Base-by-base conservation (phyloP, 768 basidiomycete genomes). In the Russula compacta region DNA sequence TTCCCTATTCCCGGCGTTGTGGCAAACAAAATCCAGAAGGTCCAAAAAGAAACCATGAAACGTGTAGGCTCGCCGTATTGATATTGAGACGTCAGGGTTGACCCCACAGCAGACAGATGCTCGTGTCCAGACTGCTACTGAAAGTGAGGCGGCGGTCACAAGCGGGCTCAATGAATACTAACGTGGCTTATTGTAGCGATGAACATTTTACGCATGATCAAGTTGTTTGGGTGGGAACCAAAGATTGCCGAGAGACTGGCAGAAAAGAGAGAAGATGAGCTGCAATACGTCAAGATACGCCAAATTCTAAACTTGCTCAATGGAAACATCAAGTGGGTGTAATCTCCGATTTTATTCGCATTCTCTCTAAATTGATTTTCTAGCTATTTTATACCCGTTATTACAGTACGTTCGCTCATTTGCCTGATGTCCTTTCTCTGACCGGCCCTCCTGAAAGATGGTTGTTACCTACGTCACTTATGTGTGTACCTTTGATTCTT, bases 191-290 rank as follows among this genome's bases (percentile, higher is more conserved):
- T 9, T 39, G 4, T 55, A 76, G 75, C 69, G 14, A 66, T 77
- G 59, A 66, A 67, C 21, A 71, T 76, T 59, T 59, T 80, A 6
- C 74, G 79, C 15, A 79, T 81, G 75, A 69, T 80, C 70, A 81
- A 82, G 71, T 73, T 88, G 44, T 87, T 89, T 66, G 87, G 78
- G 8, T 81, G 87, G 79, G 79, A 84, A 67, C 72, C 75, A 11
- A 78, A 78, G 64, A 76, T 77, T 50, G 58, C 75, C 17, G 75
- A 29, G n/a, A 58, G 57, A n/a, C n/a, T 67, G 24, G 63, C 56
- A 1, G 67, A 67, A 48, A 76, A 76, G 64, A 71, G 78, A 53
- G 75, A 75, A 42, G 68, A 69, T 7, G 78, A 80, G 66, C 67
- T 80, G 42, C 56, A 61, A 4, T 69, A 69, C 38, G 69, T 77